Conservation (phyloP, 495 filamentous ascomycete species). For the Collariella sp. region DNA sequence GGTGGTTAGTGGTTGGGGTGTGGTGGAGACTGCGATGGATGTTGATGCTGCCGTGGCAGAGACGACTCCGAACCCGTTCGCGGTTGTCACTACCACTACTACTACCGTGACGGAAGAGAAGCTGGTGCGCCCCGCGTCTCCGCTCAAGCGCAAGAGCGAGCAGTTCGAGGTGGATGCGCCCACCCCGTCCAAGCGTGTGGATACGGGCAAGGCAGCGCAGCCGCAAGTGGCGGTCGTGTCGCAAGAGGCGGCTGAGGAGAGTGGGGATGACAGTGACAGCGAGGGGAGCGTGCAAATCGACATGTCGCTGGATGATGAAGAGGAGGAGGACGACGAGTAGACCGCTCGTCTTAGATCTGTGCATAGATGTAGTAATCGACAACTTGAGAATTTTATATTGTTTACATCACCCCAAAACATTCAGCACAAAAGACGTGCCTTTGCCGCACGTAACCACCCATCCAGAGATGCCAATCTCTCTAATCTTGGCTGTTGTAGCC, state of each 20-base stretch:
- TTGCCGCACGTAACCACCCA: no score
- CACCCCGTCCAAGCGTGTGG: conserved; percentile 7
- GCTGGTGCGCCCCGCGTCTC: conserved; percentile 9
- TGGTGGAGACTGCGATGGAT: background rate
- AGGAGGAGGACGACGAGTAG: conserved; percentile 21
- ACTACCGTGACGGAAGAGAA: background rate
- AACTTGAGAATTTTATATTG: no score
- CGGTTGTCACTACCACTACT: background rate
- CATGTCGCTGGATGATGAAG: conserved; percentile 21
- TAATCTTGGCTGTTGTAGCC: background rate
- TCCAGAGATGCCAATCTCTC: background rate
- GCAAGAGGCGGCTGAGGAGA: conserved; percentile 1
- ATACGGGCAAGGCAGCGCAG: background rate
- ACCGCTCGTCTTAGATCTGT: no score
- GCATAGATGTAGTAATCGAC: no score
- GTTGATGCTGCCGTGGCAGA: conserved; percentile 7
- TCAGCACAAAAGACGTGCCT: no score
- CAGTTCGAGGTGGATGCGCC: conserved; percentile 9
- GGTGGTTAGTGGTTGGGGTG: background rate
- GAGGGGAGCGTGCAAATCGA: conserved; percentile 28
- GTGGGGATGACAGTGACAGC: conserved; percentile 18
- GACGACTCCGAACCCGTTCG: conserved; percentile 15
- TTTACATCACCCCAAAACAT: no score
- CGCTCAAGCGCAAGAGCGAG: conserved; percentile 41
- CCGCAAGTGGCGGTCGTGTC: conserved; percentile 10